Evolutionary conservation across 1,284 basidiomycete genomes (phyloP).

Genomic region (Lentinus polychrous): DNA sequence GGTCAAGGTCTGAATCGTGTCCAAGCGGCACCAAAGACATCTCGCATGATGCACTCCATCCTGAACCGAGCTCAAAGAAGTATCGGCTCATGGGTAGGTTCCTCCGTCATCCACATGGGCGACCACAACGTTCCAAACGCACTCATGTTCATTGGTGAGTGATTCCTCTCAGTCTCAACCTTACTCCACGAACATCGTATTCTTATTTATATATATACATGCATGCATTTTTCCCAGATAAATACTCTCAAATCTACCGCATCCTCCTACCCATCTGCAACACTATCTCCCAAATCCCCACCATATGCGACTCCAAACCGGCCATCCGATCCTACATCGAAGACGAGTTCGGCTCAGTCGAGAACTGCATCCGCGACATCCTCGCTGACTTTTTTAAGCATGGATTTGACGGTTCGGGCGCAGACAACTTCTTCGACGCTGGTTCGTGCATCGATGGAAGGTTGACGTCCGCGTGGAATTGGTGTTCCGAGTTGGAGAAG

Average conservation of each 20-base stretch:
- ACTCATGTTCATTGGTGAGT: conserved; percentile 67
- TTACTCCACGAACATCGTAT: neutral
- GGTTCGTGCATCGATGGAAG: conserved; percentile 53
- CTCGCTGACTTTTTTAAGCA: conserved; percentile 78
- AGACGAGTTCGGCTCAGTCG: conserved; percentile 68
- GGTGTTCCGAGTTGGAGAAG: conserved; percentile 76
- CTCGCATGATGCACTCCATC: conserved; percentile 78
- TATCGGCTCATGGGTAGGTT: conserved; percentile 74
- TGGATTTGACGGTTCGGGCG: conserved; percentile 77
- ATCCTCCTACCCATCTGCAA: conserved; percentile 80
- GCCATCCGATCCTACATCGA: conserved; percentile 71
- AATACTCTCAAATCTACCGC: conserved; percentile 82
- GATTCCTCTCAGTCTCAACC: neutral
- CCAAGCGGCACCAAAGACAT: conserved; percentile 75
- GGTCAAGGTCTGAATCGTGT: conserved; percentile 81
- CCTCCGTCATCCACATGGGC: conserved; percentile 49
- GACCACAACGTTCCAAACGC: conserved; percentile 87
- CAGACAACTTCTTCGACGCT: conserved; percentile 75
- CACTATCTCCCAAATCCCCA: conserved; percentile 62
- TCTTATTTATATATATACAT: neutral
- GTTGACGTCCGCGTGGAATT: conserved; percentile 81
- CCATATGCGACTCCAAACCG: conserved; percentile 49
- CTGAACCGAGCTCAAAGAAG: conserved; percentile 72
- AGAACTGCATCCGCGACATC: conserved; percentile 61
- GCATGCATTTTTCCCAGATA: conserved; percentile 43